Base-by-base conservation (phyloP, 1,284 basidiomycete genomes). In the Cronartium ribicola region DNA sequence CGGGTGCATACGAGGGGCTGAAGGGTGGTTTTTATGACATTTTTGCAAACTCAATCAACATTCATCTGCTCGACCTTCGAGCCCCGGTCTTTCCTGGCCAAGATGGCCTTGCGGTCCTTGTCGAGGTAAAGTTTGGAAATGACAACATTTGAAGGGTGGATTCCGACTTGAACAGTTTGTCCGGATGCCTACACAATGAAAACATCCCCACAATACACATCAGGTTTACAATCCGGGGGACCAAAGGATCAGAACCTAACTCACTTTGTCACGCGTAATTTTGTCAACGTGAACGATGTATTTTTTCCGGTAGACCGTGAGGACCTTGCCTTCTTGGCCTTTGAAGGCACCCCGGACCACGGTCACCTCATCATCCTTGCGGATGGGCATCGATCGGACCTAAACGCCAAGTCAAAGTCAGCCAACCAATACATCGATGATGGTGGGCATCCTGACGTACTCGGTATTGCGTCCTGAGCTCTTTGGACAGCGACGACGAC, bases 241-340 rank as follows among this genome's bases (percentile, higher is more conserved):
- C 11, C 46, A 8, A 66, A 22, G 41, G 37, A 13, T 17, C 14
- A 63, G 2, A 63, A 13, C 40, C n/a, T 11, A 43, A 66, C 61
- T 57, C 79, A 92, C 92, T 86, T 98, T 98, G 86, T 99, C 96
- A 78, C 94, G 89, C 82, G 91, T 89, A 77, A 99, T 94, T 83
- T 94, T 92, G 84, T 98, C 96, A 81, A 99, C 91, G 85, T 98
- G 90, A 84, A 98, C 91, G 75, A 98, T 92, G 91, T 92, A 98
- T 85, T 97, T 97, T 90, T 98, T 97, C 83, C 95, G 91, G 88
- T 97, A 97, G 77, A 98, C 94, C 78, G 82, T 81, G 69, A 79
- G 22, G 4, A 71, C 69, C 57, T 71, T 71, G 8, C 96, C 96
- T 87, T 99, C 96, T 83, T 94, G 89, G 77, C 95, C 94, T 87